A percentile compares a stretch with the other conserved stretches of the same genome.
Evolutionary conservation across 179 eudicot genomes (phyloP).

Genomic region (Actinidia arguta): DNA sequence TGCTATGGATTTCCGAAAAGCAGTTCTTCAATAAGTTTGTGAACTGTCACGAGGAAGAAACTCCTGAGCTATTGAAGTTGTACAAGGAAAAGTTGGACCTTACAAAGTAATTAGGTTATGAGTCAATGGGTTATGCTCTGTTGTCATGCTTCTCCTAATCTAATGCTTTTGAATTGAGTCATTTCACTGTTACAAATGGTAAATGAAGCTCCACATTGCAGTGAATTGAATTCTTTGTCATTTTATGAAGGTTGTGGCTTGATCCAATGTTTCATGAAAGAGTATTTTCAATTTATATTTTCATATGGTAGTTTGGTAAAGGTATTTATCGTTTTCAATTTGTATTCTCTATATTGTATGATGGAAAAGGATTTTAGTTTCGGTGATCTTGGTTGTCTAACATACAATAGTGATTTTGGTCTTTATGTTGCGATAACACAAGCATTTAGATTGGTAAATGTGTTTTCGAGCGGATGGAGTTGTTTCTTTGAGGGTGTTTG

Average conservation of each 20-base stretch:
- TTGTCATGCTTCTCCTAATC: background rate
- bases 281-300: no score
- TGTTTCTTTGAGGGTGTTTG: no score
- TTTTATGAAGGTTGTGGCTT: background rate
- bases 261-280: background rate
- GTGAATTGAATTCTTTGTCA: background rate
- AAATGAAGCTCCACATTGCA: background rate
- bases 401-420: no score
- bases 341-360: no score
- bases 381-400: no score
- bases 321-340: no score
- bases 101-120: background rate
- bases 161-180: background rate
- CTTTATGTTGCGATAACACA: no score
- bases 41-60: background rate
- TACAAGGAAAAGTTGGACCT: background rate
- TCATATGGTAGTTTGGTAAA: background rate
- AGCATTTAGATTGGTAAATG: no score
- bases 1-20: background rate
- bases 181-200: background rate
- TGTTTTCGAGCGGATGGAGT: no score
- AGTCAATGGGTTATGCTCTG: background rate
- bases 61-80: conserved; percentile 4
- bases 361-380: no score
- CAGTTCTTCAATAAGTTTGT: background rate